These are phyloP conservation scores for Penicillium alfredii DNA, from an alignment of 495 filamentous ascomycete genomes.

Conservation along the genomic window DNA sequence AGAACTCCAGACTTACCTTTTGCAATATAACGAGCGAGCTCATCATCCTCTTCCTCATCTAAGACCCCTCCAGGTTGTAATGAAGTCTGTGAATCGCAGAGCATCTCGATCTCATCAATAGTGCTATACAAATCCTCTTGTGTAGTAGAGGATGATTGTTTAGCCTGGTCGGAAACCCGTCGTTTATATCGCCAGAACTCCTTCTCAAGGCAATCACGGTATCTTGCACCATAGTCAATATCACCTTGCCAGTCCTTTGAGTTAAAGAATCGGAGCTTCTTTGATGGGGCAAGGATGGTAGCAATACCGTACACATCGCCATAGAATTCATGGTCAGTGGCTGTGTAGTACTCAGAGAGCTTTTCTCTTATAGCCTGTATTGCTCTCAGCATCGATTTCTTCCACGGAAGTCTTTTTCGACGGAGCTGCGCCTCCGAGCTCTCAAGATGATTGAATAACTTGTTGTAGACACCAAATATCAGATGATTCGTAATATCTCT, in stretches of 20 bases:
- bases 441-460: conserved; percentile 4
- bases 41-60: conserved; percentile 8
- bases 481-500: conserved; percentile 11
- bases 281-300: conserved; percentile 7
- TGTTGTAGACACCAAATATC: conserved; percentile 15
- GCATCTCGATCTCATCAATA: conserved; percentile 8
- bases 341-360: conserved; percentile 8
- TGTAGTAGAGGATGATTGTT: conserved; percentile 1
- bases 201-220: conserved; percentile 3
- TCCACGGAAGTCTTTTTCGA: conserved; percentile 7
- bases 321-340: too few species aligned
- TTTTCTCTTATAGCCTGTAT: conserved; percentile 7
- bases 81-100: conserved; percentile 6
- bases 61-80: conserved; percentile 3
- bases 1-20: conserved; percentile 7
- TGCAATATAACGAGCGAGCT: conserved; percentile 9
- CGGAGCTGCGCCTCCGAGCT: neutral
- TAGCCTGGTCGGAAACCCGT: too few species aligned
- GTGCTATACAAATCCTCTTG: conserved; percentile 1
- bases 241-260: conserved; percentile 5
- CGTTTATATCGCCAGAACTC: too few species aligned
- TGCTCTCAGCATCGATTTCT: conserved; percentile 6
- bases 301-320: too few species aligned
- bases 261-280: conserved; percentile 14
- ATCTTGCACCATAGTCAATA: conserved; percentile 4